Percentiles rank a stretch among this genome's conserved stretches.
Evolutionary conservation across 2,329 filamentous ascomycete species (phyloP).

Genomic region (Phoma sp.): DNA sequence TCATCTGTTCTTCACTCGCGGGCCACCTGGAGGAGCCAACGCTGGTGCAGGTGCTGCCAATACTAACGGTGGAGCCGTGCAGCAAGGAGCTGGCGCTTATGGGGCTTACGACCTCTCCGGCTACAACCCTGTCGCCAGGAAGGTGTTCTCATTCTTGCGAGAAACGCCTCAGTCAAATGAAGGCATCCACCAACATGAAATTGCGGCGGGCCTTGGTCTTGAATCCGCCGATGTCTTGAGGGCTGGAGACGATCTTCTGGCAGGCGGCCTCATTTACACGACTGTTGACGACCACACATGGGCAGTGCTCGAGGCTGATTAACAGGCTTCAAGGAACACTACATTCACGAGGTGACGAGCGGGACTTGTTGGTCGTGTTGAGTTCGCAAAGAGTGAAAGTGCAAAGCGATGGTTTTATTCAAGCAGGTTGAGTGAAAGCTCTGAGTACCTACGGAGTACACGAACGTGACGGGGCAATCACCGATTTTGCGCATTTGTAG

Average conservation of each 20-base stretch:
- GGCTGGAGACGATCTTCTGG: slow-evolving; percentile 81
- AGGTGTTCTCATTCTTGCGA: slow-evolving; percentile 74
- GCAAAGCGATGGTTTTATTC: background rate
- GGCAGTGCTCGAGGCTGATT: slow-evolving; percentile 73
- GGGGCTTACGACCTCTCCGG: slow-evolving; percentile 44
- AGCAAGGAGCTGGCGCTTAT: slow-evolving; percentile 36
- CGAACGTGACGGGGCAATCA: slow-evolving; percentile 14
- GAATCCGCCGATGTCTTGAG: slow-evolving; percentile 72
- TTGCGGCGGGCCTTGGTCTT: slow-evolving; percentile 71
- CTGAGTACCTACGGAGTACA: slow-evolving; percentile 9
- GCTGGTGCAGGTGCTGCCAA: slow-evolving; percentile 48
- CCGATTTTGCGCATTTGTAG: slow-evolving; percentile 44
- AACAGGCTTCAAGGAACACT: slow-evolving; percentile 2
- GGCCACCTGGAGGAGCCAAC: slow-evolving; percentile 61
- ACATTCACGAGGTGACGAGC: background rate
- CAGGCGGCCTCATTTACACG: slow-evolving; percentile 79
- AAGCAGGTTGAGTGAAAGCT: background rate
- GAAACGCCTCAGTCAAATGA: slow-evolving; percentile 75
- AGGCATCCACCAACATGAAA: slow-evolving; percentile 80
- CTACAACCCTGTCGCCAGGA: slow-evolving; percentile 65
- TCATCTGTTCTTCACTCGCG: slow-evolving; percentile 82
- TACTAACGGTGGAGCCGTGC: slow-evolving; percentile 29
- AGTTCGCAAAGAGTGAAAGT: background rate
- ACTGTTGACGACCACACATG: slow-evolving; percentile 94
- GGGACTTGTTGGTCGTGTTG: background rate